Conservation (phyloP, 73 alveolate genomes). For the Tetrahymena thermophila region DNA sequence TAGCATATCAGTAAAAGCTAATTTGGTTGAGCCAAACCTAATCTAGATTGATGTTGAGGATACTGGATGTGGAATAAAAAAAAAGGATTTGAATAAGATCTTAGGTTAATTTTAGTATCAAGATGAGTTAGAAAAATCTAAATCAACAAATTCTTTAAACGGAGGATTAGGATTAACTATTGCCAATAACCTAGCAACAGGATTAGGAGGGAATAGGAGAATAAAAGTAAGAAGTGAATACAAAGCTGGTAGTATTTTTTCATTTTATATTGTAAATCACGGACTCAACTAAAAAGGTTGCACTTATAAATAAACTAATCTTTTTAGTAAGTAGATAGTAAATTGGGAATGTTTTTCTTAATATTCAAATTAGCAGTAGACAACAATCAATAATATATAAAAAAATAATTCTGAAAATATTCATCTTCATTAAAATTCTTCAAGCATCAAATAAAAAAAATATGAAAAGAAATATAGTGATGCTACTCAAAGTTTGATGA, state of each 20-base stretch:
- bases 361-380: background rate
- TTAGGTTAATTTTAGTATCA: background rate
- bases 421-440: background rate
- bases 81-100: conserved; percentile 10
- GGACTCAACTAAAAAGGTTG: background rate
- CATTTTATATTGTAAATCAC: background rate
- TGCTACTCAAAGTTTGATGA: background rate
- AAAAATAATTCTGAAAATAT: background rate
- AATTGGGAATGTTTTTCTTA: background rate
- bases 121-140: background rate
- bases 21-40: background rate
- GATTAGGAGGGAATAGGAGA: background rate
- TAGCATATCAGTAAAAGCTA: background rate
- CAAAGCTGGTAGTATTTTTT: background rate
- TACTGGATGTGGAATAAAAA: conserved; percentile 30
- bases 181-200: conserved; percentile 14
- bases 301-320: background rate
- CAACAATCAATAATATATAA: background rate
- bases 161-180: conserved; percentile 37
- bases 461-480: background rate
- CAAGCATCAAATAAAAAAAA: background rate
- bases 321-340: background rate
- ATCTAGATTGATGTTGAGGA: conserved; percentile 18
- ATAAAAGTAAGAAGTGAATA: background rate
- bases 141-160: conserved; percentile 3